Evolutionary conservation across 1,284 basidiomycete species (phyloP).

Genomic region (Irpex rosettiformis): DNA sequence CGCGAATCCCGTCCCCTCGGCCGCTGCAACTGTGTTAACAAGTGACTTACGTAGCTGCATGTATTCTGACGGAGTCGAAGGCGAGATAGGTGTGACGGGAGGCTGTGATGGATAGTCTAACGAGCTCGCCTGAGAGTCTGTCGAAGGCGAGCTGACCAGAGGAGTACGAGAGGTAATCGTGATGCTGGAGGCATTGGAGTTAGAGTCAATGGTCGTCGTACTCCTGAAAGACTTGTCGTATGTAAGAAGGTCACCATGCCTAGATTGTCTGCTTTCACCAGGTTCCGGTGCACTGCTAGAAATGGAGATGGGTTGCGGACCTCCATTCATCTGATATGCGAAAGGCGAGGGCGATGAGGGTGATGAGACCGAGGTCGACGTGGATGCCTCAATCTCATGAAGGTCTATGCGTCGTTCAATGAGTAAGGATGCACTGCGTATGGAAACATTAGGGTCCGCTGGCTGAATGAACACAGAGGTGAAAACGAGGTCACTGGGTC

Average conservation of each 20-base stretch:
- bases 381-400: conserved; percentile 17
- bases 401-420: conserved; percentile 40
- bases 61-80: conserved; percentile 13
- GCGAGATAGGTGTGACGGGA: conserved; percentile 17
- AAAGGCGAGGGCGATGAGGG: conserved; percentile 17
- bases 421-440: conserved; percentile 33
- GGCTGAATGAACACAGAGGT: conserved; percentile 34
- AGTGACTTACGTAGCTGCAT: conserved; percentile 35
- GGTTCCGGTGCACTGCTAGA: conserved; percentile 15
- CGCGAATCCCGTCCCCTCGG: conserved; percentile 51
- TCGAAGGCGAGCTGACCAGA: conserved; percentile 8
- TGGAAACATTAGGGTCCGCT: conserved; percentile 28
- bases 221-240: conserved; percentile 13
- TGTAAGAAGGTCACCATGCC: neutral
- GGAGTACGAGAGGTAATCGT: conserved; percentile 14
- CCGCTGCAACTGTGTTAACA: conserved; percentile 49
- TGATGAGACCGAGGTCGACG: neutral
- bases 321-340: conserved; percentile 27
- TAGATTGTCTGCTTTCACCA: neutral
- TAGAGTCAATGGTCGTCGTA: conserved; percentile 20
- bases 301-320: conserved; percentile 25
- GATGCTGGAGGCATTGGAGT: conserved; percentile 17
- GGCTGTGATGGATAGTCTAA: conserved; percentile 28
- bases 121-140: conserved; percentile 31
- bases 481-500: conserved; percentile 38